A percentile compares a stretch with the other conserved stretches of the same genome.
These are phyloP conservation scores for Pezicula neosporulosa DNA, from an alignment of 2,329 filamentous ascomycete genomes.

Conservation along the genomic window DNA sequence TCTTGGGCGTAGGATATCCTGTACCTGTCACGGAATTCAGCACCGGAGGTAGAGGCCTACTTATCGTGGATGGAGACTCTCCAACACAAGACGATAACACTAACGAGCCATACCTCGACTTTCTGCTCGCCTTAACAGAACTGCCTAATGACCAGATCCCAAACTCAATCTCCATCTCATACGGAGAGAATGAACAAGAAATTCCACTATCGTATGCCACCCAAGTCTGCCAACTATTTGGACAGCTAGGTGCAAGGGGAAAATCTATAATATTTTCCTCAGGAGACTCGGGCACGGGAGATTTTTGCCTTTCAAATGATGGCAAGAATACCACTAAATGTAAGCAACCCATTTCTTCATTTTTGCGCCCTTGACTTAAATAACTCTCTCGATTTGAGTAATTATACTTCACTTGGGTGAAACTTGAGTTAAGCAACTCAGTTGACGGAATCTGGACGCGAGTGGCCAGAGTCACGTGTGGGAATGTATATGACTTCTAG, in stretches of 20 bases:
- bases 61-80: slow-evolving; percentile 40
- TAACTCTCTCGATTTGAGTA: no score
- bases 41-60: slow-evolving; percentile 48
- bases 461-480: no score
- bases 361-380: no score
- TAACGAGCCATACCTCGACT: slow-evolving; percentile 65
- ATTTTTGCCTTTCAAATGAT: no score
- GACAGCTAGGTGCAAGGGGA: slow-evolving; percentile 60
- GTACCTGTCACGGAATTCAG: slow-evolving; percentile 33
- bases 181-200: slow-evolving; percentile 63
- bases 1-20: slow-evolving; percentile 48
- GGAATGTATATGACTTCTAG: no score
- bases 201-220: slow-evolving; percentile 56
- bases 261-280: slow-evolving; percentile 57
- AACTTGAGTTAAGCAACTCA: no score
- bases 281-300: slow-evolving; percentile 45
- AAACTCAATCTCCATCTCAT: slow-evolving; percentile 54
- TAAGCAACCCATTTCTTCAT: no score
- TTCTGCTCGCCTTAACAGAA: slow-evolving; percentile 43
- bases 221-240: slow-evolving; percentile 57
- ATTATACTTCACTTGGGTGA: no score
- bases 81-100: slow-evolving; percentile 39
- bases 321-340: no score
- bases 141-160: slow-evolving; percentile 43
- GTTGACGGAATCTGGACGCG: no score